Conservation (phyloP, 768 basidiomycete genomes). For the Boletales sp. region DNA sequence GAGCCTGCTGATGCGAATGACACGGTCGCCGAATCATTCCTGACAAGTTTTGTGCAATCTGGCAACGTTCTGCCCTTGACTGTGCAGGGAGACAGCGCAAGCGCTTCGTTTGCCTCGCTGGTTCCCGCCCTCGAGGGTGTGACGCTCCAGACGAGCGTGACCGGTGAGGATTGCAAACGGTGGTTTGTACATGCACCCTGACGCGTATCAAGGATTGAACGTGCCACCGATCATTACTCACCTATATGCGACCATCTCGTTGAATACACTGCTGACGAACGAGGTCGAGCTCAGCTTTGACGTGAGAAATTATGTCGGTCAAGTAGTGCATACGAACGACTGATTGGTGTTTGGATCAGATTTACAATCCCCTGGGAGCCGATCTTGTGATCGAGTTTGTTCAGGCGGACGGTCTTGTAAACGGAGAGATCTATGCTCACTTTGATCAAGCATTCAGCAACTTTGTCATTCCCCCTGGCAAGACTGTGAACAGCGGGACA, state of each 20-base stretch:
- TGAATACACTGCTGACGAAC: slow-evolving; percentile 47
- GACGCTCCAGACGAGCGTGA: slow-evolving; percentile 45
- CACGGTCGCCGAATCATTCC: slow-evolving; percentile 58
- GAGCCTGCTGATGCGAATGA: slow-evolving; percentile 62
- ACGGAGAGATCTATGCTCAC: slow-evolving; percentile 53
- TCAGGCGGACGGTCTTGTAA: slow-evolving; percentile 51
- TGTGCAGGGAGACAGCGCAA: slow-evolving; percentile 55
- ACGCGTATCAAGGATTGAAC: slow-evolving; percentile 37
- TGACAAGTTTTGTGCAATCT: slow-evolving; percentile 57
- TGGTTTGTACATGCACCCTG: background rate
- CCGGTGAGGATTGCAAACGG: slow-evolving; percentile 32
- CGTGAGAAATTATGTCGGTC: slow-evolving; percentile 31
- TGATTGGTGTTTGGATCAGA: slow-evolving; percentile 24
- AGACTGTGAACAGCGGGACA: slow-evolving; percentile 58
- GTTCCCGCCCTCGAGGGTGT: slow-evolving; percentile 52
- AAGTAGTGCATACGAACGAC: background rate
- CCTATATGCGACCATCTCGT: slow-evolving; percentile 50
- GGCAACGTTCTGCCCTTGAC: slow-evolving; percentile 44
- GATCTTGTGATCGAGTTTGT: slow-evolving; percentile 55
- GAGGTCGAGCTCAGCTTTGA: slow-evolving; percentile 55
- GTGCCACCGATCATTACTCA: slow-evolving; percentile 56
- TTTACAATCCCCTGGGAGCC: slow-evolving; percentile 55
- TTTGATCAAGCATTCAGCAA: slow-evolving; percentile 52
- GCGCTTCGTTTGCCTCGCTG: slow-evolving; percentile 62
- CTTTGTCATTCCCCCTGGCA: slow-evolving; percentile 55